Evolutionary conservation across 495 filamentous ascomycete genomes (phyloP).

Genomic region (Penicillium lagena): DNA sequence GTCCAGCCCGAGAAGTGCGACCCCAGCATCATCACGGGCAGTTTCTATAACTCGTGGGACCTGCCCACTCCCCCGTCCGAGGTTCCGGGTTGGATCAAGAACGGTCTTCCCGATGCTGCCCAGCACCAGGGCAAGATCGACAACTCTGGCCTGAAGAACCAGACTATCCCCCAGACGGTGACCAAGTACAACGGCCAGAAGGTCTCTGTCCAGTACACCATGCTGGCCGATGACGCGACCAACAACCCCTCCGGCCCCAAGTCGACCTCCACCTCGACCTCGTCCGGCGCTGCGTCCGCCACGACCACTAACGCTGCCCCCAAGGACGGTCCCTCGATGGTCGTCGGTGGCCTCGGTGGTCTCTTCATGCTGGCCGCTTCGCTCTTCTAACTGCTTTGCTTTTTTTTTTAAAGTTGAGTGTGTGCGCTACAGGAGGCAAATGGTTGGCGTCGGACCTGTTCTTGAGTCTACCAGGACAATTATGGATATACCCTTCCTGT

Average conservation of each 20-base stretch:
- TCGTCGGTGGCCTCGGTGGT: constrained; percentile 15
- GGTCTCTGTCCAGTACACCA: constrained; percentile 49
- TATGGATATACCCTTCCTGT: background rate
- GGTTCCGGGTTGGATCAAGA: constrained; percentile 44
- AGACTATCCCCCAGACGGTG: constrained; percentile 43
- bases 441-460: too few relatives aligned
- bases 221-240: constrained; percentile 41
- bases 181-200: constrained; percentile 47
- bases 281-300: constrained; percentile 10
- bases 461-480: too few relatives aligned
- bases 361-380: constrained; percentile 24
- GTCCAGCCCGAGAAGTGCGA: constrained; percentile 53
- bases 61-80: constrained; percentile 53
- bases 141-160: constrained; percentile 15
- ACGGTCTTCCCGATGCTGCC: constrained; percentile 46
- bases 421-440: background rate
- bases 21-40: constrained; percentile 51
- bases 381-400: constrained; percentile 9
- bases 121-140: constrained; percentile 53
- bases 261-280: constrained; percentile 26
- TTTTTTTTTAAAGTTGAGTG: background rate
- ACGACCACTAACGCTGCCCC: constrained; percentile 28
- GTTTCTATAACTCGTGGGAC: constrained; percentile 71
- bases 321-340: constrained; percentile 12
- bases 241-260: constrained; percentile 43